phyloP scores from a whole-genome alignment of 2,329 filamentous ascomycete species.

The Sporothrix mexicana region DNA sequence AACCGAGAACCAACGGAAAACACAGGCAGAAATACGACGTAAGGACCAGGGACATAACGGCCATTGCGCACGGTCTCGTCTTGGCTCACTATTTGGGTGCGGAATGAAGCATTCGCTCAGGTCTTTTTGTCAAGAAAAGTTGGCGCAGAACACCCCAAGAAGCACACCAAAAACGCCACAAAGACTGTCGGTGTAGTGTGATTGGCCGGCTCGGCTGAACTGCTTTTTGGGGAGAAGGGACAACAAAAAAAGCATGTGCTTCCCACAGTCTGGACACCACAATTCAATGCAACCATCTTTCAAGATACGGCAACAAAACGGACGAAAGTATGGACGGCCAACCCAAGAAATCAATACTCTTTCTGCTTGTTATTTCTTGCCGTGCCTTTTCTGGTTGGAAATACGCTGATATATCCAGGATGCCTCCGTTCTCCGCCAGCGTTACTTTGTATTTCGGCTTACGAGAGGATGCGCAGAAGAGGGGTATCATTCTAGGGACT shows the following conservation, averaged over 20 bases:
- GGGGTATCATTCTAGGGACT: conserved; percentile 10
- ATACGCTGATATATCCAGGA: no score
- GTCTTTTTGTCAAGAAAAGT: background rate
- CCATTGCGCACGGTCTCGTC: background rate
- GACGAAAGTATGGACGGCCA: background rate
- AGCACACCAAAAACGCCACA: conserved; percentile 11
- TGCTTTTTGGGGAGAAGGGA: no score
- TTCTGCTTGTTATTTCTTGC: no score
- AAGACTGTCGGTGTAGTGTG: conserved; percentile 24
- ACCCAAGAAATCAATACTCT: no score
- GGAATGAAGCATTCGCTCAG: background rate
- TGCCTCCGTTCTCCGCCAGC: background rate
- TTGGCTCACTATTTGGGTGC: background rate
- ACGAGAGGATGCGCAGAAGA: conserved; percentile 3
- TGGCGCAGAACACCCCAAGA: background rate
- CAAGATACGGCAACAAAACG: background rate
- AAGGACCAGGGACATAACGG: background rate
- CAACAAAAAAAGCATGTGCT: conserved; percentile 24
- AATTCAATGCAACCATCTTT: background rate
- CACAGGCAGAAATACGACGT: no score
- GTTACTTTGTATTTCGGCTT: background rate
- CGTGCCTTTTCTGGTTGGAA: no score
- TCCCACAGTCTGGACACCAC: background rate
- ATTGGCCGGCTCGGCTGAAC: conserved; percentile 23
- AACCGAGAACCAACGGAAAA: background rate